Evolutionary conservation across 805 yeast genomes (phyloP), one percentile per base, ranked within the genome.

Genomic region (fission yeast (Schizosaccharomyces pombe)): DNA sequence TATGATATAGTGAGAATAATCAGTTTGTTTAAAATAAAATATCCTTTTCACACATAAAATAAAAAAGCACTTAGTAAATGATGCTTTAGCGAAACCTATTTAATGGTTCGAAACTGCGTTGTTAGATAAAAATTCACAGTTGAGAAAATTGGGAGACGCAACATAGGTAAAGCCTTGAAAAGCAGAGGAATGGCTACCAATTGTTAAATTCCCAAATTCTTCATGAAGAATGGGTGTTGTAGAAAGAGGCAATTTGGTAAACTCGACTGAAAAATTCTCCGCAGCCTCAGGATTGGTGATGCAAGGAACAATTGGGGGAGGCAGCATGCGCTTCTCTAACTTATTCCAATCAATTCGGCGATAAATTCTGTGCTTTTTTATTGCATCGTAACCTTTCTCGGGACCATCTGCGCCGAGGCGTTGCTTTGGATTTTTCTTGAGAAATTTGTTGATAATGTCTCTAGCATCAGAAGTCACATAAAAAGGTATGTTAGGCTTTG

Each of bases 281-380:
- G 95, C 95, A 55, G 82, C 63, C 51, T 72, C 79, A 26, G 93
- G 89, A 62, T 85, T 79, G 0, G 93, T 82, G 47, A 86, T 76
- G 4, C 84, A 67, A 0, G 95, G 95, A n/a, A 78, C 68, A 34
- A 85, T 80, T 0, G 95, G 95, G 1, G 94, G 93, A 1, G 66
- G 65, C 30, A 68, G 69, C 52, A 72, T 69, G 26, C 79, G 77
- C 16, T 64, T 62, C 52, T 73, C 75, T 47, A 85, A 64, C 52
- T 67, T 65, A 14, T 68, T 67, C 94, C 94, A 85, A 62, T 80
- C 73, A 34, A 85, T 69, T 59, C 79, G 78, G 57, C 94, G 74
- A 69, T 85, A 85, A 57, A 85, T 82, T 49, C 82, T 70, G 62
- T 83, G 91, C 53, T 75, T 69, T 62, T 76, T 76, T 56, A 82